Evolutionary conservation across 305 asterid genomes (phyloP), one percentile per base, ranked within the genome.

Genomic region (Euphrasia arctica): DNA sequence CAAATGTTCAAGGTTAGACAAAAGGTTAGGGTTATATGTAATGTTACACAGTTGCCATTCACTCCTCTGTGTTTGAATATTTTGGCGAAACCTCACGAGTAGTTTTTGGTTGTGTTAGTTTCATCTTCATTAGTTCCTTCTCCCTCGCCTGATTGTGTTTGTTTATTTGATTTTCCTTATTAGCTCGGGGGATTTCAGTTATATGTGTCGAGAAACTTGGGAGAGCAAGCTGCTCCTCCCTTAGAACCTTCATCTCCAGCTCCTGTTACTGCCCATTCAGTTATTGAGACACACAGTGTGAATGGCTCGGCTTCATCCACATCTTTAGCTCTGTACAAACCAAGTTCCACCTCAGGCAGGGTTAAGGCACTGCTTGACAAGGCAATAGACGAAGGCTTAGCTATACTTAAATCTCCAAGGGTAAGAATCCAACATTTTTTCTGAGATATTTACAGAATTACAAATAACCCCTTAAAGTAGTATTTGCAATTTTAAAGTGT

Each of bases 311-410:
- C 82, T 60, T 70, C 89, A 18, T 84, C 92, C 43, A 54, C 77
- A 50, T 85, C 91, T 65, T 74, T 84, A 68, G 87, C 96, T 62
- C 83, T 87, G 71, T 58, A 74, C 34, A 80, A 66, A 77, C 63
- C 79, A 12, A 61, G 14, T 39, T 72, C 91, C 61, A 72, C 81
- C 61, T 70, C 84, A 34, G 68, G 57, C 58, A 86, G 77, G 49
- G 72, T 76, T 68, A 85, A 76, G 70, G 62, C 71, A 4, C 55
- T 84, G 68, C 81, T 79, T 60, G 86, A 76, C 45, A 87, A 74
- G 65, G 98, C 91, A 55, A 80, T 78, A 4, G 96, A 92, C 67
- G 92, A 84, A 60, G 95, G 96, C 65, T 75, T 92, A 78, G 76
- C 63, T 58, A 82, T 89, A 70, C 83, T 92, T 79, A 77, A 79